Evolutionary conservation across 1,284 basidiomycete genomes (phyloP).

Genomic region (Ustilago loliicola): DNA sequence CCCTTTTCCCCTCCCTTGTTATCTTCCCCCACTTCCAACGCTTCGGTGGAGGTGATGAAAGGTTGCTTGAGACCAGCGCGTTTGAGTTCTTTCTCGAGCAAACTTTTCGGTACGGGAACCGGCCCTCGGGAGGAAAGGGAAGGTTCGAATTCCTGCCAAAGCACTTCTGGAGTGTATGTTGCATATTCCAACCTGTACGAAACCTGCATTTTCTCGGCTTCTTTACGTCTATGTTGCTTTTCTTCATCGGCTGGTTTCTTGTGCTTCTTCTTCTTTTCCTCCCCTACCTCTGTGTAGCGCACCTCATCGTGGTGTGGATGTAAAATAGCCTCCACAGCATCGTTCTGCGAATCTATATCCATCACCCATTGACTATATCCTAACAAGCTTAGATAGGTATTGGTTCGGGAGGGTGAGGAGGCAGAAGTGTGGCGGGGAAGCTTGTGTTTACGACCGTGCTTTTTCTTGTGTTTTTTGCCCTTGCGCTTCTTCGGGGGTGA

Average conservation of each 20-base stretch:
- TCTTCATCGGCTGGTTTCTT: constrained; percentile 14
- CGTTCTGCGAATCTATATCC: constrained; percentile 76
- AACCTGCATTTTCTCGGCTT: constrained; percentile 40
- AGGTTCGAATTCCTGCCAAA: constrained; percentile 60
- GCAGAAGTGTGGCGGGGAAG: constrained; percentile 77
- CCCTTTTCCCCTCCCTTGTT: constrained; percentile 16
- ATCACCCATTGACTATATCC: constrained; percentile 88
- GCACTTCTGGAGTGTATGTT: constrained; percentile 57
- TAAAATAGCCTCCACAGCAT: constrained; percentile 69
- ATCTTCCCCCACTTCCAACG: background rate
- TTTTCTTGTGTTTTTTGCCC: constrained; percentile 74
- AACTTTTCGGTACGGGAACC: constrained; percentile 75
- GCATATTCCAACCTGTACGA: constrained; percentile 65
- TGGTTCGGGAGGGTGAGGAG: constrained; percentile 79
- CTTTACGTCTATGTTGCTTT: constrained; percentile 10
- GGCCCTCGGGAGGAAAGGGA: constrained; percentile 7
- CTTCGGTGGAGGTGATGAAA: constrained; percentile 3
- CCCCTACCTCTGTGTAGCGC: background rate
- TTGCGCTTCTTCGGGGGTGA: constrained; percentile 72
- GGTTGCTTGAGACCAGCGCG: constrained; percentile 71
- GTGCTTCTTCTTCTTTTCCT: constrained; percentile 22
- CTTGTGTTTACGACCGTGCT: constrained; percentile 76
- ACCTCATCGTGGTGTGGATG: constrained; percentile 12
- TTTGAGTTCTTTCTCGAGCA: constrained; percentile 76
- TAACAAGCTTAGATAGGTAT: constrained; percentile 79